Conservation (phyloP, 140 eudicot genomes). For the Senecio squalidus region DNA sequence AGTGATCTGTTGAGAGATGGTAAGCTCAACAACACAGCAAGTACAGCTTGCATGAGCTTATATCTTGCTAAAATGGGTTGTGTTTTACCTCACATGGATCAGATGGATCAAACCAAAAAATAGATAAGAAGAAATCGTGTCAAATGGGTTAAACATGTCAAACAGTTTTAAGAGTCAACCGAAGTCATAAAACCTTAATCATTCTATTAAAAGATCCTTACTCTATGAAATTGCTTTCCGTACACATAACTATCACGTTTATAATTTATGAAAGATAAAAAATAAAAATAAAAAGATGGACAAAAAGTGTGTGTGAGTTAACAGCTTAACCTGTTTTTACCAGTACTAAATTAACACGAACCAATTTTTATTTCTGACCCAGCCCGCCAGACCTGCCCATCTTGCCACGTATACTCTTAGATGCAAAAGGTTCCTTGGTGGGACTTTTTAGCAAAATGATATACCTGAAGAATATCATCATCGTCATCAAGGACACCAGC, state of each 20-base stretch:
- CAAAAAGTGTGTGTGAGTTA: not conserved
- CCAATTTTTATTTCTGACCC: too few relatives aligned
- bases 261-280: too few relatives aligned
- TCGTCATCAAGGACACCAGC: slow-evolving; percentile 55
- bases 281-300: not conserved
- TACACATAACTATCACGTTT: too few relatives aligned
- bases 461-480: slow-evolving; percentile 91
- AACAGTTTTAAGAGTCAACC: too few relatives aligned
- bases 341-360: not conserved
- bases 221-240: too few relatives aligned
- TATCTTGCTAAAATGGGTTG: slow-evolving; percentile 4
- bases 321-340: not conserved
- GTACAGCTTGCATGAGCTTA: not conserved
- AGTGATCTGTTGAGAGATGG: not conserved
- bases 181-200: not conserved
- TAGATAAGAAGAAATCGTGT: not conserved
- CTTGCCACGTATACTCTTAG: not conserved
- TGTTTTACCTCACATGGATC: slow-evolving; percentile 1
- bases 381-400: not conserved
- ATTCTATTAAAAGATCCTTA: not conserved
- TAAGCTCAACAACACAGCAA: not conserved
- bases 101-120: not conserved
- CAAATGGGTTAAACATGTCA: not conserved
- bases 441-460: not conserved
- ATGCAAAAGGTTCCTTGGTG: not conserved